These are phyloP conservation scores for Pneumocystis canis DNA, from an alignment of 1,139 yeast genomes.

Conservation along the genomic window DNA sequence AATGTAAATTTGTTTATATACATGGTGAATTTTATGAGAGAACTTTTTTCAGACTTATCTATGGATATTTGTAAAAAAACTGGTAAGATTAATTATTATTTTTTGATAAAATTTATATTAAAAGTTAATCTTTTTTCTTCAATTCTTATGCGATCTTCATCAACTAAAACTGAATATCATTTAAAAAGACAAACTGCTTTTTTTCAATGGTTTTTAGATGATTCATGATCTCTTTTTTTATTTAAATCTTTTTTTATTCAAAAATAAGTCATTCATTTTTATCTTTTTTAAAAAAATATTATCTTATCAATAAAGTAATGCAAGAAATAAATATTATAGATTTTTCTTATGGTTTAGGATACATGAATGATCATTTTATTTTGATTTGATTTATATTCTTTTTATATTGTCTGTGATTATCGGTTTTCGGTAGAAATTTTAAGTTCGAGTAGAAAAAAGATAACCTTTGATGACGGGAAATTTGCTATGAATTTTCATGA, in stretches of 20 bases:
- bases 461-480: background rate
- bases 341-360: no score
- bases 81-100: background rate
- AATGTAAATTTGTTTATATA: constrained; percentile 8
- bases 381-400: no score
- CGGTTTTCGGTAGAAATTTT: background rate
- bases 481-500: background rate
- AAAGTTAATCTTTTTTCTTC: background rate
- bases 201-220: background rate
- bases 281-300: background rate
- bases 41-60: background rate
- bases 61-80: background rate
- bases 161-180: background rate
- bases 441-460: background rate
- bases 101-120: background rate
- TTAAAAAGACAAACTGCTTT: background rate
- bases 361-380: no score
- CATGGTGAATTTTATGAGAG: constrained; percentile 4
- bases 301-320: no score
- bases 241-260: background rate
- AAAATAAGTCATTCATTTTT: background rate
- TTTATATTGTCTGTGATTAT: no score
- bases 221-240: background rate
- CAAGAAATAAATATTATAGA: no score
- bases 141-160: background rate